phyloP scores from a whole-genome alignment of 2,329 filamentous ascomycete species.

The Penicillium sumatraense region DNA sequence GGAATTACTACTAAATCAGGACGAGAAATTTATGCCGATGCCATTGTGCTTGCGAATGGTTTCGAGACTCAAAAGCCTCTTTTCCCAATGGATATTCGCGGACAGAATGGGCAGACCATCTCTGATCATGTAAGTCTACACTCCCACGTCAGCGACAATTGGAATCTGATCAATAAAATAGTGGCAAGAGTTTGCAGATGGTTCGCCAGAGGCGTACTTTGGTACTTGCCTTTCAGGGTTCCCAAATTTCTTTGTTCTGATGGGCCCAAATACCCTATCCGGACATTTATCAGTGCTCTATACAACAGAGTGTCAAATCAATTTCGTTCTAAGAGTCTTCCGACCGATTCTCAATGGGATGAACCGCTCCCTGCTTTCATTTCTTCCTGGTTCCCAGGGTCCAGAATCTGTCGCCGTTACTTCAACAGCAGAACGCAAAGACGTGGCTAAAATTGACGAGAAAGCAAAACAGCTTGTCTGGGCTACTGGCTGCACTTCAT shows the following conservation, averaged over 20 bases:
- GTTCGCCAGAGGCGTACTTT: slow-evolving; percentile 48
- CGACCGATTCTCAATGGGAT: slow-evolving; percentile 26
- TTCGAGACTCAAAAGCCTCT: slow-evolving; percentile 55
- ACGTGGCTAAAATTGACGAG: slow-evolving; percentile 47
- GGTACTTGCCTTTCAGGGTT: slow-evolving; percentile 55
- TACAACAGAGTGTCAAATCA: slow-evolving; percentile 58
- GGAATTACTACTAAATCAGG: slow-evolving; percentile 48
- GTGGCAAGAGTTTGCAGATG: slow-evolving; percentile 41
- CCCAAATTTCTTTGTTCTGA: slow-evolving; percentile 54
- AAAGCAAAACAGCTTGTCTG: slow-evolving; percentile 53
- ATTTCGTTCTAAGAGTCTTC: slow-evolving; percentile 48
- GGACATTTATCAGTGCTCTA: slow-evolving; percentile 58
- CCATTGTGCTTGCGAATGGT: slow-evolving; percentile 55
- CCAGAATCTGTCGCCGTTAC: slow-evolving; percentile 35
- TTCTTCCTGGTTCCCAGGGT: neutral
- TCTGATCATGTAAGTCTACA: slow-evolving; percentile 37
- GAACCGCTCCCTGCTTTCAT: slow-evolving; percentile 31
- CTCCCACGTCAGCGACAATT: neutral
- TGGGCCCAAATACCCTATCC: slow-evolving; percentile 53
- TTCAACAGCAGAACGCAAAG: slow-evolving; percentile 27
- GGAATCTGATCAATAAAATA: slow-evolving; percentile 11
- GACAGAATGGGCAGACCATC: slow-evolving; percentile 42
- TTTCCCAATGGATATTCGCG: slow-evolving; percentile 53
- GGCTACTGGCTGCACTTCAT: slow-evolving; percentile 56
- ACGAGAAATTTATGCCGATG: slow-evolving; percentile 47